Conservation (phyloP, 768 basidiomycete species). For the Panaeolus papilionaceus region DNA sequence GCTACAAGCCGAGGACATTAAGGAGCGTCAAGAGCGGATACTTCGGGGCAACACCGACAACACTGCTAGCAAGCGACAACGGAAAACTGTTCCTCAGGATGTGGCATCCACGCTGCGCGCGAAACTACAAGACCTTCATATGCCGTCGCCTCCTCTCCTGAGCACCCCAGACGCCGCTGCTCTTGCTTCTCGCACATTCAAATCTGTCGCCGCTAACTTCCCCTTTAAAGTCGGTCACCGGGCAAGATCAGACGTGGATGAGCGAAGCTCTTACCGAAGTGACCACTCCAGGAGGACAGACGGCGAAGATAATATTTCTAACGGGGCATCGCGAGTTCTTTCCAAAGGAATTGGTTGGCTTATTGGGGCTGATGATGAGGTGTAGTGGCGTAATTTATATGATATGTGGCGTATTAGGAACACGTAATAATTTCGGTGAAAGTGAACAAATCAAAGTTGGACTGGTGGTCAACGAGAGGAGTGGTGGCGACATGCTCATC, state of each 20-base stretch:
- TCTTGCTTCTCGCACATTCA: constrained; percentile 80
- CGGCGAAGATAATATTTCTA: constrained; percentile 62
- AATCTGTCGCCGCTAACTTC: constrained; percentile 75
- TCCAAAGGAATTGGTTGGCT: constrained; percentile 97
- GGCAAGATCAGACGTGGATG: constrained; percentile 49
- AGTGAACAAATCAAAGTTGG: constrained; percentile 23
- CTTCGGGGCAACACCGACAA: constrained; percentile 22
- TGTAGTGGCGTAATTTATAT: constrained; percentile 23
- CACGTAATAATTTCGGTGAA: constrained; percentile 1
- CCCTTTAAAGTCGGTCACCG: constrained; percentile 64
- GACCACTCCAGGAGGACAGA: constrained; percentile 49
- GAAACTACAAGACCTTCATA: constrained; percentile 68
- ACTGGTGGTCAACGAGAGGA: not conserved
- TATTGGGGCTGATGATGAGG: constrained; percentile 80
- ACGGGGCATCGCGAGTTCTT: constrained; percentile 79
- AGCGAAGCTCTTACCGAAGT: constrained; percentile 43
- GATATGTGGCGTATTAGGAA: constrained; percentile 2
- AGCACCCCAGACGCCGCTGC: constrained; percentile 83
- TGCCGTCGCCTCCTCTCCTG: constrained; percentile 71
- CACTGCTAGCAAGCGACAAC: constrained; percentile 5
- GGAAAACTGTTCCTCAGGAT: constrained; percentile 33
- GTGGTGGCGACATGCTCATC: not conserved
- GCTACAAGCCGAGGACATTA: constrained; percentile 70
- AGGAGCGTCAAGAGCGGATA: constrained; percentile 49
- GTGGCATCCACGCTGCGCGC: constrained; percentile 61